Evolutionary conservation across 2,329 filamentous ascomycete species (phyloP).

Genomic region (Ceratocystis eucalypticola): DNA sequence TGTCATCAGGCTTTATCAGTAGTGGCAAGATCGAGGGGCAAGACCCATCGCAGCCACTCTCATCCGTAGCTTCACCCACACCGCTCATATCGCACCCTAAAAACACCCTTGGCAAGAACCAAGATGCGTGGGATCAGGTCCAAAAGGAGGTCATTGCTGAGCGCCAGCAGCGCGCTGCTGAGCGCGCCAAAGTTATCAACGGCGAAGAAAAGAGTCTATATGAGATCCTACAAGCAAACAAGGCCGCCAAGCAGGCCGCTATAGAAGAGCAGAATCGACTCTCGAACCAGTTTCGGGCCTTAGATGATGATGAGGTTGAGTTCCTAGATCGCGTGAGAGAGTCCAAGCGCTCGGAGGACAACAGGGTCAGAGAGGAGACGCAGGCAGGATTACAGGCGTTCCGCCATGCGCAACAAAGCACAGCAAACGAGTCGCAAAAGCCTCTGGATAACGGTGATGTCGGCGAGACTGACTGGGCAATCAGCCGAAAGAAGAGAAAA

Average conservation of each 20-base stretch:
- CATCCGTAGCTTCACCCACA: slow-evolving; percentile 7
- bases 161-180: slow-evolving; percentile 39
- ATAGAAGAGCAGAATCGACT: slow-evolving; percentile 62
- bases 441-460: slow-evolving; percentile 21
- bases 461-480: slow-evolving; percentile 20
- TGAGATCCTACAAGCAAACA: slow-evolving; percentile 63
- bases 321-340: slow-evolving; percentile 51
- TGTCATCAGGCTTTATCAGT: slow-evolving; percentile 44
- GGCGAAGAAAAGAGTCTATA: slow-evolving; percentile 50
- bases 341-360: slow-evolving; percentile 40
- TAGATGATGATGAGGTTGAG: slow-evolving; percentile 68
- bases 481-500: slow-evolving; percentile 26
- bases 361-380: slow-evolving; percentile 39
- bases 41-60: slow-evolving; percentile 18
- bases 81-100: slow-evolving; percentile 20
- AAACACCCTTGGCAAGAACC: slow-evolving; percentile 21
- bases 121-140: slow-evolving; percentile 48
- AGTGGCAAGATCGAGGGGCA: slow-evolving; percentile 36
- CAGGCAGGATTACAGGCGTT: slow-evolving; percentile 45
- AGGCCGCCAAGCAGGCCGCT: slow-evolving; percentile 67
- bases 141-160: slow-evolving; percentile 51
- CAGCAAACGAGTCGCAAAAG: slow-evolving; percentile 20
- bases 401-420: slow-evolving; percentile 34
- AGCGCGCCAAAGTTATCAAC: slow-evolving; percentile 30
- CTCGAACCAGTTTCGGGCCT: slow-evolving; percentile 61